phyloP scores from a whole-genome alignment of 2,329 filamentous ascomycete genomes.

The Fusarium abutilonis region DNA sequence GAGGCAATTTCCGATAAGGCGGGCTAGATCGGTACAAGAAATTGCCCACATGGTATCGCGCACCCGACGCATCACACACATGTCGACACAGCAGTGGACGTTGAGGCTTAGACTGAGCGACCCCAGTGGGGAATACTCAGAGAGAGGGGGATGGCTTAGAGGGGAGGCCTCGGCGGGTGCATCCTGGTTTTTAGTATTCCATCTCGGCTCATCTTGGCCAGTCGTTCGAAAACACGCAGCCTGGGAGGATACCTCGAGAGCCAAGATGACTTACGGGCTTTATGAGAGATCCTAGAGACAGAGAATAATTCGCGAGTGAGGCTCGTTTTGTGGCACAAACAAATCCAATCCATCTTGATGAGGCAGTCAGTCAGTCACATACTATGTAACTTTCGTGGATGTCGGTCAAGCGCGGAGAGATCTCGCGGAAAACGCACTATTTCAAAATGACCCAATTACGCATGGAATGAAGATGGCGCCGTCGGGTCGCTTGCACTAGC shows the following conservation, averaged over 20 bases:
- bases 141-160: conserved; percentile 16
- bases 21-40: background rate
- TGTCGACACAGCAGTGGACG: conserved; percentile 37
- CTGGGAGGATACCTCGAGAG: background rate
- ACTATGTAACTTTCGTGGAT: background rate
- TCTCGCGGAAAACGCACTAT: conserved; percentile 20
- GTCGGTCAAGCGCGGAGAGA: conserved; percentile 22
- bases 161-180: conserved; percentile 36
- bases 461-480: conserved; percentile 10
- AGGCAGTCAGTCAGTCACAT: conserved; percentile 9
- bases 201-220: conserved; percentile 2
- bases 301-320: too few species aligned
- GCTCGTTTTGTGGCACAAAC: background rate
- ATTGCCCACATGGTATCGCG: conserved; percentile 24
- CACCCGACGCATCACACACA: conserved; percentile 32
- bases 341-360: conserved; percentile 7
- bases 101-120: conserved; percentile 38
- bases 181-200: conserved; percentile 18
- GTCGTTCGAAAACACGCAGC: conserved; percentile 5
- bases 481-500: conserved; percentile 24
- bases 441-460: conserved; percentile 19
- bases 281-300: too few species aligned
- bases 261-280: background rate
- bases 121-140: conserved; percentile 31
- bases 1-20: background rate